Base-by-base conservation (phyloP, 345 rosid species). In the Camelina sativa region DNA sequence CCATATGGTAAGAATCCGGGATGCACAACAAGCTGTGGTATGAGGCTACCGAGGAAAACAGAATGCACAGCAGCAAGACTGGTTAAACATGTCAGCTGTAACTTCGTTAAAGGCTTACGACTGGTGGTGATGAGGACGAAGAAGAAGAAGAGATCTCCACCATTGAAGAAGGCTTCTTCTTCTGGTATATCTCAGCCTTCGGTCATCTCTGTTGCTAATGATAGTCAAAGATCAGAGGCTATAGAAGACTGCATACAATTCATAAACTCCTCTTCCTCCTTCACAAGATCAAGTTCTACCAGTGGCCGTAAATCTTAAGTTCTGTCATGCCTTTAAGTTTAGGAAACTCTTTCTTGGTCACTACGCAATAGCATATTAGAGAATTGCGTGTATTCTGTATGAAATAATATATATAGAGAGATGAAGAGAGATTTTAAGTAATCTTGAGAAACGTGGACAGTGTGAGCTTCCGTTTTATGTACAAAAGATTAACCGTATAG, bases 211-310 rank as follows among this genome's bases (percentile, higher is more conserved):
- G 53, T 81, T 20, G 20, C 22, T 1, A 53, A 38, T 47, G 96
- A 93, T 76, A 65, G 84, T 22, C 82, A 82, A n/a, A 85, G 89
- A 77, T 82, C 73, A 66, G 87, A 88, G 64, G 90, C 93, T 5
- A 88, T 93, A 30, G 84, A 91, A 35, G 97, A 89, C 71, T 93
- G 98, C 81, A 93, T 93, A 48, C 80, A 89, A 72, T 93, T 90
- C 82, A 89, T 93, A 46, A 86, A 93, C 79, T 80, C 90, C 1
- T 85, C 96, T 0, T 56, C 91, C 46, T 77, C 88, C 3, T 68
- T 85, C 57, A 79, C 85, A 2, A 81, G 87, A 78, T 87, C 91
- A 30, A 84, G 62, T 50, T 84, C 92, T 60, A 68, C 71, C 38
- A 19, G 82, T 65, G 55, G 52, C 20, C 37, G 67, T 62, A 25